Conservation (phyloP, 2,329 filamentous ascomycete species). For the Diaporthe destruens region DNA sequence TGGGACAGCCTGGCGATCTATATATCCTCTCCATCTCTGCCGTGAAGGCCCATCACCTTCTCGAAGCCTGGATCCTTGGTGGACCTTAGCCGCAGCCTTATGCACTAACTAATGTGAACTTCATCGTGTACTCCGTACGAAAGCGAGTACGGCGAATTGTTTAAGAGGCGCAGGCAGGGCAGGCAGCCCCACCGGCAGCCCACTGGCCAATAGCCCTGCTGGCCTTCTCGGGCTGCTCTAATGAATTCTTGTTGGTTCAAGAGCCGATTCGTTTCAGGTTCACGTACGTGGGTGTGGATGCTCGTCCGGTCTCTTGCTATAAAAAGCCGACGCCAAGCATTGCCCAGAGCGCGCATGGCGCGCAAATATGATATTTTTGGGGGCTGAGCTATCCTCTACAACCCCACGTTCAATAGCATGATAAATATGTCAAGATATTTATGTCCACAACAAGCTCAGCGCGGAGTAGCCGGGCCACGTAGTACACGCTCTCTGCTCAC, state of each 20-base stretch:
- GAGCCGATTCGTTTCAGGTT: constrained; percentile 8
- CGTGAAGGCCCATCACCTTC: neutral
- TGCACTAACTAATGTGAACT: neutral
- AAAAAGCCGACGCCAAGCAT: constrained; percentile 18
- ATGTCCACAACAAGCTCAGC: neutral
- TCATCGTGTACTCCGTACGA: neutral
- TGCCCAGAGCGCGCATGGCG: constrained; percentile 1
- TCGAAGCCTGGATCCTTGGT: neutral
- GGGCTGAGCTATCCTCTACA: constrained; percentile 1
- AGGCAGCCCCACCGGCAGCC: constrained; percentile 15
- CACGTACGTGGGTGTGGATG: constrained; percentile 14
- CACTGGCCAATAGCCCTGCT: neutral
- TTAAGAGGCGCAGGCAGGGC: neutral
- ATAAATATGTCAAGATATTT: neutral
- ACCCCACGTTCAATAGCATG: neutral
- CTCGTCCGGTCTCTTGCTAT: constrained; percentile 15
- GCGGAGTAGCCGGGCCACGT: neutral
- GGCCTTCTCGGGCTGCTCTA: neutral
- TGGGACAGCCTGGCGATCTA: constrained; percentile 19
- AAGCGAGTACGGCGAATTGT: constrained; percentile 27
- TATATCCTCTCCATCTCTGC: neutral
- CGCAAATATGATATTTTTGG: constrained; percentile 13
- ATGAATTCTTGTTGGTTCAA: neutral
- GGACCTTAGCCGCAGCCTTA: constrained; percentile 21
- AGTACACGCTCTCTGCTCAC: neutral